Evolutionary conservation across 2,329 filamentous ascomycete species (phyloP).

Genomic region (Xylariomycetidae sp.): DNA sequence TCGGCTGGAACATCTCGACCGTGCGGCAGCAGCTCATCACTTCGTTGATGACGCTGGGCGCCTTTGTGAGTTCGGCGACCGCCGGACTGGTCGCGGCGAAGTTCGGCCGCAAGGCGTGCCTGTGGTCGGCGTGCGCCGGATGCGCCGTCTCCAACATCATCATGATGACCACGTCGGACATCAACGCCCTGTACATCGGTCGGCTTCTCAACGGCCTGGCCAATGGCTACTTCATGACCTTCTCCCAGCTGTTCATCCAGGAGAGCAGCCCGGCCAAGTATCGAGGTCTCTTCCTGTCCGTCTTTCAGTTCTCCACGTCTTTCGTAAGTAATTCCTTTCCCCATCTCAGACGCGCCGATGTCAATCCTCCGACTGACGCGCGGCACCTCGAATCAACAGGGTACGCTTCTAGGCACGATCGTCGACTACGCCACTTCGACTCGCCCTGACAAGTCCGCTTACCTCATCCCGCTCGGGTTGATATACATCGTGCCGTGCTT

Average conservation of each 20-base stretch:
- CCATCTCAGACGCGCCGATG: too few species aligned
- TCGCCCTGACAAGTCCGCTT: slow-evolving; percentile 25
- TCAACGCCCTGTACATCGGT: slow-evolving; percentile 50
- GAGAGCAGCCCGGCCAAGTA: slow-evolving; percentile 42
- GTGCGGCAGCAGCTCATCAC: slow-evolving; percentile 32
- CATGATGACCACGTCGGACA: slow-evolving; percentile 52
- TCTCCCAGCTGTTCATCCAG: slow-evolving; percentile 45
- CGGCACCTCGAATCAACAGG: slow-evolving; percentile 20
- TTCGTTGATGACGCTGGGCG: slow-evolving; percentile 31
- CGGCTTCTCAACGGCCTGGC: slow-evolving; percentile 51
- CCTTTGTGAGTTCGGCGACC: slow-evolving; percentile 27
- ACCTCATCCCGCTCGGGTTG: slow-evolving; percentile 26
- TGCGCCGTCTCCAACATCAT: slow-evolving; percentile 48
- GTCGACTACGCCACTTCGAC: slow-evolving; percentile 33
- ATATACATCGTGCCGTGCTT: slow-evolving; percentile 26
- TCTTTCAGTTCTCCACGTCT: slow-evolving; percentile 44
- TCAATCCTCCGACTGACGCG: too few species aligned
- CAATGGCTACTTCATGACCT: slow-evolving; percentile 56
- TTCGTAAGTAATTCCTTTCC: slow-evolving; percentile 33
- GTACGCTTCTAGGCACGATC: slow-evolving; percentile 38
- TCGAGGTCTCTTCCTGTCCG: slow-evolving; percentile 41
- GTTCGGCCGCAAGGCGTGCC: slow-evolving; percentile 38
- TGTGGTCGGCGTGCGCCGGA: slow-evolving; percentile 43
- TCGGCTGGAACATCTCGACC: slow-evolving; percentile 40
- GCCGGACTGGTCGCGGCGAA: slow-evolving; percentile 25